Evolutionary conservation across 345 rosid genomes (phyloP), one percentile per base, ranked within the genome.

Genomic region (Eucalyptus viminalis): DNA sequence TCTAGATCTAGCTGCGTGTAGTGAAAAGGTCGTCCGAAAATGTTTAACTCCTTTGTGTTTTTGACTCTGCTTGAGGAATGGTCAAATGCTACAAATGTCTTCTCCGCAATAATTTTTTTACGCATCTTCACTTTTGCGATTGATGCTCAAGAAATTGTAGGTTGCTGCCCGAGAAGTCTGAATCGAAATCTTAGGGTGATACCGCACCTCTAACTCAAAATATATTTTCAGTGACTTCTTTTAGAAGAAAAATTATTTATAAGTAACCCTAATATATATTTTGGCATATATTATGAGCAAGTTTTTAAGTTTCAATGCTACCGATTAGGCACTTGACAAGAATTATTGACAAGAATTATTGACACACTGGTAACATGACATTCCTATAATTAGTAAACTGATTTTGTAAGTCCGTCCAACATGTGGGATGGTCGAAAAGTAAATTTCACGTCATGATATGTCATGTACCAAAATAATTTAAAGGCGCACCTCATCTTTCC

Each of bases 161-260:
- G 58, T 27, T 60, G n/a, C 67, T 0, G 67, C 67, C 31, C 67
- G 15, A 60, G 15, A 60, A 60, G n/a, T 60, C 31, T 6, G 16
- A 60, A 60, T 60, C 31, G 1, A 27, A 6, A 60, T 25, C n/a
- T 60, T 25, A 3, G 14, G 0, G n/a, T 11, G 14, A 12, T 27
- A 11, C 31, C 14, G 12, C 67, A 11, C 15, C n/a, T 27, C 5
- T 60, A 60, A 60, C 67, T 60, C 13, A 56, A 22, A 53, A 53
- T 19, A 53, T 53, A 53, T 53, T 53, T 19, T 53, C 58, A 53
- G 24, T 19, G 9, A 53, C 25, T 53, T 53, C 25, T 19, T 53
- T 53, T 53, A 53, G 25, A 53, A 51, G 9, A 51, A 51, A 51
- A 16, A 51, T 16, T 0, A 51, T 51, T 16, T 51, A 17, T 51